These are phyloP conservation scores for Haematococcus lacustris DNA, from an alignment of 139 green algal species.

Conservation along the genomic window DNA sequence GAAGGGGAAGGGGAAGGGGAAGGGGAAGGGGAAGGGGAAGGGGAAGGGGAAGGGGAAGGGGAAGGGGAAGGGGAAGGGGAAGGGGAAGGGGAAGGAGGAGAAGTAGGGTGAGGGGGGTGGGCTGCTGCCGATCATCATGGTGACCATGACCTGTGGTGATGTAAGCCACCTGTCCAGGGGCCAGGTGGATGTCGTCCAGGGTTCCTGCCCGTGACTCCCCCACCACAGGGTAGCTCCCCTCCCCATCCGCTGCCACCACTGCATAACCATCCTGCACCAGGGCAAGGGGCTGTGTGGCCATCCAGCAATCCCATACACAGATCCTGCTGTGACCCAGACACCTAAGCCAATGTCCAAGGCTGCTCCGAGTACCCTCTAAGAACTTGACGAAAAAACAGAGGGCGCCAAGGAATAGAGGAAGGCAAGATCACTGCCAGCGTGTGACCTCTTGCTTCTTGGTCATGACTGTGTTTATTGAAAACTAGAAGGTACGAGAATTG, in stretches of 20 bases:
- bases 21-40: no score
- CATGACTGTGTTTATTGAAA: no score
- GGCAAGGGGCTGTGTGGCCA: background rate
- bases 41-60: no score
- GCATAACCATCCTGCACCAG: constrained; percentile 86
- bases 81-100: no score
- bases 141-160: constrained; percentile 83
- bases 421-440: no score
- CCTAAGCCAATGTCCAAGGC: background rate
- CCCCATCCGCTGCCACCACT: constrained; percentile 68
- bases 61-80: no score
- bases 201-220: constrained; percentile 68
- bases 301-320: background rate
- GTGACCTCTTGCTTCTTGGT: no score
- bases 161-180: constrained; percentile 72
- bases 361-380: background rate
- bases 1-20: no score
- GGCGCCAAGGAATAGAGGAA: no score
- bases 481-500: no score
- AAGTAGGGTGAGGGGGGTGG: no score
- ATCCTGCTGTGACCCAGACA: background rate
- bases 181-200: constrained; percentile 27
- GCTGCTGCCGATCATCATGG: no score
- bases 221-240: constrained; percentile 69
- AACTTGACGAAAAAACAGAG: background rate